Evolutionary conservation across 305 asterid genomes (phyloP), one percentile per base, ranked within the genome.

Genomic region (Solanum aculeatissimum): DNA sequence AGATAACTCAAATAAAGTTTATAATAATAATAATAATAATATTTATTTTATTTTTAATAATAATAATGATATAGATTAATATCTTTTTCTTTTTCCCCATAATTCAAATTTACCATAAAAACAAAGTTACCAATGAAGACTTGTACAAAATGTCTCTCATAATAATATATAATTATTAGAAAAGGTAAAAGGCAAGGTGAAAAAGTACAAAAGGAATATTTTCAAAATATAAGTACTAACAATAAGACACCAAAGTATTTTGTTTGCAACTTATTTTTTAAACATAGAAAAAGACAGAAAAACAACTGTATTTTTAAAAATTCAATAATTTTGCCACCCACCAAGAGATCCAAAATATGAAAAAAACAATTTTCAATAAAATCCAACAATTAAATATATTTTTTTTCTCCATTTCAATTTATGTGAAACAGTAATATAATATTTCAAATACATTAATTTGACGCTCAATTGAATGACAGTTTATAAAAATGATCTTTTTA

Each of bases 181-280:
- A 77, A 49, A 10, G 60, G 62, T 74, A 49, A 77, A 75, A 51
- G 65, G 65, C 4, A 4, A 55, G 84, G 83, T 16, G 23, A 70
- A 85, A 83, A 32, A 58, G 66, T 85, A 80, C 89, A 70, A 38
- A 71, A 9, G 47, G 47, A 29, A 77, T 75, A 77, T 77, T 18
- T 47, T 74, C 57, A 27, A 14, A 49, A 25, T 82, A 83, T 78
- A 19, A 54, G 85, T 84, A n/a, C 71, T 51, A 80, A 83, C 49
- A 84, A 79, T 80, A 83, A 69, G 63, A 29, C 71, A n/a, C 54
- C 84, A 63, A 63, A 63, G 6, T 19, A 16, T 29, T 85, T 85
- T 88, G 88, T 70, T 83, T 85, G 84, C n/a, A 60, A 82, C 1
- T 16, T n/a, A 58, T n/a, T n/a, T n/a, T n/a, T n/a, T n/a, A n/a